phyloP scores from a whole-genome alignment of 805 yeast species.

The Lipomyces yamanashiensis region DNA sequence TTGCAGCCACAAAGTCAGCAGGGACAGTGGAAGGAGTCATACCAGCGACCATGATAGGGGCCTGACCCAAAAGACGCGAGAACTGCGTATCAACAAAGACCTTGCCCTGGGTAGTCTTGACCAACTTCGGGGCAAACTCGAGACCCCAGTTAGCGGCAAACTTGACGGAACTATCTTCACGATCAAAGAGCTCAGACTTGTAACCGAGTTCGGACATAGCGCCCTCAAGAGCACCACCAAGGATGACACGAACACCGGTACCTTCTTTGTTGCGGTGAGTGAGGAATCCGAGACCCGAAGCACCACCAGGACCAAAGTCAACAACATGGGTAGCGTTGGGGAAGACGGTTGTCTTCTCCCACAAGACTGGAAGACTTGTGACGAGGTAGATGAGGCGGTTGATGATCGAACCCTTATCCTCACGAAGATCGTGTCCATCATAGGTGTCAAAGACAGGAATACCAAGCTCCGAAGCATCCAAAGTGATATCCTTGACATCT shows the following conservation, averaged over 20 bases:
- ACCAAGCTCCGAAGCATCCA: slow-evolving; percentile 58
- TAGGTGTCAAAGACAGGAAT: slow-evolving; percentile 93
- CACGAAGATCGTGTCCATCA: slow-evolving; percentile 78
- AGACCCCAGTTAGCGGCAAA: slow-evolving; percentile 90
- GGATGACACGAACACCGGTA: slow-evolving; percentile 91
- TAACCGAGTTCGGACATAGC: slow-evolving; percentile 84
- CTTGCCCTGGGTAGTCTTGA: slow-evolving; percentile 66
- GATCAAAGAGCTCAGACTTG: slow-evolving; percentile 92
- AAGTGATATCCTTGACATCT: slow-evolving; percentile 68
- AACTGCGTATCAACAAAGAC: slow-evolving; percentile 91
- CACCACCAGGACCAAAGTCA: slow-evolving; percentile 99
- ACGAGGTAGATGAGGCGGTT: slow-evolving; percentile 79
- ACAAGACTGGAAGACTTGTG: slow-evolving; percentile 85
- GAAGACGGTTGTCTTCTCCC: slow-evolving; percentile 90
- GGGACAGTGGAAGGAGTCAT: slow-evolving; percentile 99
- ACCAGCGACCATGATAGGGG: slow-evolving; percentile 98
- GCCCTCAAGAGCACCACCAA: slow-evolving; percentile 87
- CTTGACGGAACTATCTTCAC: slow-evolving; percentile 64
- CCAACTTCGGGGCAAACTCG: slow-evolving; percentile 84
- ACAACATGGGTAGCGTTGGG: slow-evolving; percentile 74
- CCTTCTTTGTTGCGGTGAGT: slow-evolving; percentile 99
- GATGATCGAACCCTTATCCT: slow-evolving; percentile 56
- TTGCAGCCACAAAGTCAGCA: slow-evolving; percentile 91
- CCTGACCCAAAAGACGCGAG: slow-evolving; percentile 86
- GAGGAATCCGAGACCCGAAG: slow-evolving; percentile 92